phyloP scores from a whole-genome alignment of 305 asterid species.

The Rubia occidens region DNA sequence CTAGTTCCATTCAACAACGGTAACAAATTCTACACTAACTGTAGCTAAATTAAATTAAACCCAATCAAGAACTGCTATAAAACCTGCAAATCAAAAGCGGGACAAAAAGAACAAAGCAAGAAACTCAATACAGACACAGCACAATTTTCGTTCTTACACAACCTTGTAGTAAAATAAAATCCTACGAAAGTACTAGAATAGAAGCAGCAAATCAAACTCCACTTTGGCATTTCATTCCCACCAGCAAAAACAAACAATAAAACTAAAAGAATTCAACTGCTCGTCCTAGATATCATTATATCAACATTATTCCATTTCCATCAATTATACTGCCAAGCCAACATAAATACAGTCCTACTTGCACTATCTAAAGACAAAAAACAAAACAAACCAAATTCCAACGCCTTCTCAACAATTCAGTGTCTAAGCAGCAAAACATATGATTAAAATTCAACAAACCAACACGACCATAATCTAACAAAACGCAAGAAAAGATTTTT shows the following conservation, averaged over 20 bases:
- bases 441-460: background rate
- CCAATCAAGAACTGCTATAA: background rate
- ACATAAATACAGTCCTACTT: background rate
- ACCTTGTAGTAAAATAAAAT: no score
- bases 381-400: background rate
- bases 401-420: background rate
- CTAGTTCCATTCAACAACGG: background rate
- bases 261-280: background rate
- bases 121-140: no score
- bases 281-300: background rate
- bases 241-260: background rate
- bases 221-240: no score
- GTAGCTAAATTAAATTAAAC: background rate
- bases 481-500: slow-evolving; percentile 4
- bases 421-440: background rate
- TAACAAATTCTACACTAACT: background rate
- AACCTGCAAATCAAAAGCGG: background rate
- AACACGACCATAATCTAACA: no score
- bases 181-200: no score
- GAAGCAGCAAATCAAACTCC: background rate
- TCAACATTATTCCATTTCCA: background rate
- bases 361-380: background rate
- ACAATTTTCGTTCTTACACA: no score
- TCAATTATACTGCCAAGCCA: background rate
- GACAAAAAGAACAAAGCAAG: background rate